A percentile compares a stretch with the other conserved stretches of the same genome.
These are phyloP conservation scores for Talaromyces piceae DNA, from an alignment of 2,329 filamentous ascomycete genomes.

Conservation along the genomic window DNA sequence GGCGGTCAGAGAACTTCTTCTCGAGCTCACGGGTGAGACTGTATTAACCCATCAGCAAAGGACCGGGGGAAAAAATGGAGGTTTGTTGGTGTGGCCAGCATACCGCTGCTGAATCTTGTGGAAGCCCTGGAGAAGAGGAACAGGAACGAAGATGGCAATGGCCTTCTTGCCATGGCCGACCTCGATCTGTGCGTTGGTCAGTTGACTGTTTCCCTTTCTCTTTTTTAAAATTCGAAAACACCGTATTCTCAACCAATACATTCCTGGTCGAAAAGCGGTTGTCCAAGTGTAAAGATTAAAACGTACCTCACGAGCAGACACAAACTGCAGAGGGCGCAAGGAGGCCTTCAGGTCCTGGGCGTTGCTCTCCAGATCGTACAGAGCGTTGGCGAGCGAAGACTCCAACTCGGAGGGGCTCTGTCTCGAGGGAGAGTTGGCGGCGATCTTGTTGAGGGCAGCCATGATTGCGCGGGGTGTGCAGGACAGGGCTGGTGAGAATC, in stretches of 20 bases:
- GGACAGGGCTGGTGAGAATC: constrained; percentile 14
- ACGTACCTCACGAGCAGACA: constrained; percentile 98
- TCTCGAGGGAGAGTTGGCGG: constrained; percentile 91
- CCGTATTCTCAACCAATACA: background rate
- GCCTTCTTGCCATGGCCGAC: constrained; percentile 99
- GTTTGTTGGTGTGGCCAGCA: constrained; percentile 29
- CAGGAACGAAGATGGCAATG: constrained; percentile 99
- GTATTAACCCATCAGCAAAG: background rate
- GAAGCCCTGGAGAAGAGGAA: constrained; percentile 96
- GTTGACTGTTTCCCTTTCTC: too few relatives aligned
- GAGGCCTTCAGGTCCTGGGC: constrained; percentile 94
- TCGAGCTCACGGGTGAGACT: constrained; percentile 99
- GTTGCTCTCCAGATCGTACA: constrained; percentile 99
- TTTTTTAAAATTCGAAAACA: background rate
- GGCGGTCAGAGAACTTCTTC: constrained; percentile 99
- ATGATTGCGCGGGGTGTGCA: constrained; percentile 38
- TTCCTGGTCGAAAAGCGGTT: too few relatives aligned
- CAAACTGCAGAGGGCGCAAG: constrained; percentile 96
- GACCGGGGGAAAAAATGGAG: background rate
- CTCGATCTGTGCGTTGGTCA: constrained; percentile 90
- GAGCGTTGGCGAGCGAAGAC: constrained; percentile 91
- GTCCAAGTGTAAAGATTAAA: background rate
- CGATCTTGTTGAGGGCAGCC: constrained; percentile 95
- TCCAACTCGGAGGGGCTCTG: constrained; percentile 96
- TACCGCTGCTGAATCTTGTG: constrained; percentile 99